Conservation (phyloP, 129 eudicot genomes). For the Pittosporum tobira region DNA sequence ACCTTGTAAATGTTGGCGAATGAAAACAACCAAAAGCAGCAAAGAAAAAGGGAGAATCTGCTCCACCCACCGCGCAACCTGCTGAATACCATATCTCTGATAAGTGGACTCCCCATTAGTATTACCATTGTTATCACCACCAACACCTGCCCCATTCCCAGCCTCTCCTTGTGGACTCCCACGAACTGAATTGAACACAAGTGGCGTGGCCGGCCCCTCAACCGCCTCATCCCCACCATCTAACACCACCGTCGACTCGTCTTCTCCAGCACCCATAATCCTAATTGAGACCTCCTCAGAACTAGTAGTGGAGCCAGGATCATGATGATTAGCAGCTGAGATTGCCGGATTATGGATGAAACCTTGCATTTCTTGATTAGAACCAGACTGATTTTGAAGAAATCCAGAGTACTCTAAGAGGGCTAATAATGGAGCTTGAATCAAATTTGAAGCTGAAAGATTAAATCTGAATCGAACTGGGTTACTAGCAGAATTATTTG, state of each 20-base stretch:
- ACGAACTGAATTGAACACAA: conserved; percentile 1
- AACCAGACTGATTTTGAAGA: too few species aligned
- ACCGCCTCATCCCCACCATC: conserved; percentile 9
- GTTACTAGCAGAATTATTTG: conserved; percentile 6
- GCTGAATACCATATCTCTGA: conserved; percentile 24
- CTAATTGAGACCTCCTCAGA: conserved; percentile 27
- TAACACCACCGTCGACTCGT: conserved; percentile 3
- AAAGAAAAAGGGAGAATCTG: conserved; percentile 36
- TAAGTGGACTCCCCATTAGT: conserved; percentile 6
- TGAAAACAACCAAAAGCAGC: conserved; percentile 38
- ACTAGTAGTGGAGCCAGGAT: conserved; percentile 1
- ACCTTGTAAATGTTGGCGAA: conserved; percentile 40
- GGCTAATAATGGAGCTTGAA: too few species aligned
- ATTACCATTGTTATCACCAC: conserved; percentile 13
- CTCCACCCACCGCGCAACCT: conserved; percentile 28
- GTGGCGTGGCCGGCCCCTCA: conserved; percentile 6
- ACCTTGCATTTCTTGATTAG: conserved; percentile 25
- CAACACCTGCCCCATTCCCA: conserved; percentile 13
- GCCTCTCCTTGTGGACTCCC: conserved; percentile 17
- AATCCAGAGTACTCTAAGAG: too few species aligned
- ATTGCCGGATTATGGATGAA: conserved; percentile 7
- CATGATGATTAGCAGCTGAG: not conserved
- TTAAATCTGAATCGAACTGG: conserved; percentile 16
- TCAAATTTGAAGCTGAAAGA: conserved; percentile 9
- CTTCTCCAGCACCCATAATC: conserved; percentile 24